Base-by-base conservation (phyloP, 1,284 basidiomycete genomes). In the Tylopilus sp. region DNA sequence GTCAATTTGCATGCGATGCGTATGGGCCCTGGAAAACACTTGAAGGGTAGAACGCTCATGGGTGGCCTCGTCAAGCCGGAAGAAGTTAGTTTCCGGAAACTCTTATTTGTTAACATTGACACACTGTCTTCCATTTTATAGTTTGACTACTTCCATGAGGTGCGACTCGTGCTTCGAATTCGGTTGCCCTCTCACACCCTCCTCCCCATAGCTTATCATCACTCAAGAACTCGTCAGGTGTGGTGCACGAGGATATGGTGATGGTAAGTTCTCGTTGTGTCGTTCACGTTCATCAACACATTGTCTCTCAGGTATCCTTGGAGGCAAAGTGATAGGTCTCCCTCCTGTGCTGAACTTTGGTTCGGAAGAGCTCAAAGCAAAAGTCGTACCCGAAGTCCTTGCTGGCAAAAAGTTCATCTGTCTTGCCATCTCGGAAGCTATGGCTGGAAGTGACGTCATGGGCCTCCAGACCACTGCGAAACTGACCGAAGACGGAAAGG, bases 391-490 rank as follows among this genome's bases (percentile, higher is more conserved):
- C 35, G 91, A 92, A 22, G 84, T 95, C 5, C 76, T 98, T 40
- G 74, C 80, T 11, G 93, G 87, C 20, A 88, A 88, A 71, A 93
- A 90, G 71, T 84, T 85, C 61, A 85, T 88, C 41, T 85, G 85
- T 60, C 78, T 98, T 48, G 94, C 94, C 29, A 89, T 98, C 57
- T 85, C 85, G 26, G 86, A 89, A 68, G 93, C 95, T 0, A 92
- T 91, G 62, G 95, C 94, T 5, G 94, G 94, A 7, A 92, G 89
- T 58, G 94, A 96, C 66, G 92, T 98, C 24, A 82, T 86, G 66
- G 88, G 90, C 24, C 72, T 94, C 48, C 82, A 86, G 67, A 94
- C 90, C 10, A 89, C 84, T 5, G 95, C 95, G 10, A 83, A 78
- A 43, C 90, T 94, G 70, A 86, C 81, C 33, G 83, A 88, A 55